Evolutionary conservation across 2,329 filamentous ascomycete genomes (phyloP), one percentile per base, ranked within the genome.

Genomic region (Fusarium poae): DNA sequence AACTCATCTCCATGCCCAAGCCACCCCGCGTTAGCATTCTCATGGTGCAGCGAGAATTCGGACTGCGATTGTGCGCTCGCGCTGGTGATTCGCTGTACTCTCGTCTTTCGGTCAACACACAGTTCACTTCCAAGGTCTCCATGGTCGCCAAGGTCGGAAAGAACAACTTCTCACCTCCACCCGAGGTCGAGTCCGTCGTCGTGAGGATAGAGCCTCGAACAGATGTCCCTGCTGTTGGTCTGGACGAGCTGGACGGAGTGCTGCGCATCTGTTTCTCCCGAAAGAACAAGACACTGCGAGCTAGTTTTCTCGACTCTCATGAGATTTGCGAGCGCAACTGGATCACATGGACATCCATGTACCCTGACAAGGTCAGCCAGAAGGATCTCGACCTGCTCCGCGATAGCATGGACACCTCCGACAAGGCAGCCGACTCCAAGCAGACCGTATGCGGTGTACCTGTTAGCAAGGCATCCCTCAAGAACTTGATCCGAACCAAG

Each of bases 11-110:
- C 29, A 89, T 95, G 68, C 89, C 88, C 6, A 93, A 93, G 43
- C 91, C 94, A 1, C 96, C 96, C 0, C 85, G 95, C 34, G 89
- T 89, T 63, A 94, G 91, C 73, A 88, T 98, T 69, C 93, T 98
- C 81, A 97, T 97, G 94, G 96, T 97, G 75, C 95, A 98, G 83
- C 89, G 94, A 76, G 95, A 98, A 81, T 97, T 97, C 75, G 94
- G 94, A 20, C 89, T 97, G 79, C 89, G 95, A 39, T 84, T 98
- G 35, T 95, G 97, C 58, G 96, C 96, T 16, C 90, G 91, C 44
- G 93, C 95, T 0, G 93, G 93, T 11, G 94, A 97, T 76, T 88
- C 93, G 54, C 88, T 98, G 11, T 98, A 97, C 83, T 94, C 90
- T 70, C 88, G 96, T n/a, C 85, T 98, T 27, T 92, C 89, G 2